A percentile compares a stretch with the other conserved stretches of the same genome.
Conservation (phyloP, 257 asterid genomes). For the Solanum etuberosum region DNA sequence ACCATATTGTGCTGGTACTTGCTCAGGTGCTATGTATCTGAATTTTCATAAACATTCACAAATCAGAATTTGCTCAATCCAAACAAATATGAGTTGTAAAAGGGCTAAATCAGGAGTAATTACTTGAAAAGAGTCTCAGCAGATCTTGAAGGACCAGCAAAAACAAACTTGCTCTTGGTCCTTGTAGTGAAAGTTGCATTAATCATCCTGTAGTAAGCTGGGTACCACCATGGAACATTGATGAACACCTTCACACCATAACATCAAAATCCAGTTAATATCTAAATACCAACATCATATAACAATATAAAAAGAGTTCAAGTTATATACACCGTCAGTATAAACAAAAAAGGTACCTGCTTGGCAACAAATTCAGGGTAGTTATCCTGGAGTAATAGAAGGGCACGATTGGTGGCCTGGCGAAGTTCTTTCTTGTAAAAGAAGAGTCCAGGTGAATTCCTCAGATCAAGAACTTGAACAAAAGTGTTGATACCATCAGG, state of each 20-base stretch:
- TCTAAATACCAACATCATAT: neutral
- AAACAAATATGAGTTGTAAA: neutral
- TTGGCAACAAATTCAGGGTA: constrained; percentile 95
- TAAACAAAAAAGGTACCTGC: constrained; percentile 40
- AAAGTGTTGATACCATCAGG: constrained; percentile 79
- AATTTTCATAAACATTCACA: neutral
- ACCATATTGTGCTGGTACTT: constrained; percentile 80
- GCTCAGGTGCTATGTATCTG: constrained; percentile 89
- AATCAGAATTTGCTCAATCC: neutral
- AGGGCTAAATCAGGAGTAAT: constrained; percentile 1
- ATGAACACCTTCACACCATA: constrained; percentile 50
- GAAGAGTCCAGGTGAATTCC: constrained; percentile 72
- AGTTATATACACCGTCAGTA: neutral
- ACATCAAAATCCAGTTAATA: neutral
- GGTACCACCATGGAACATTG: constrained; percentile 99
- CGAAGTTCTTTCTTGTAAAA: constrained; percentile 77
- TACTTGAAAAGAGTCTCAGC: constrained; percentile 87
- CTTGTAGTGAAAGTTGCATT: constrained; percentile 80
- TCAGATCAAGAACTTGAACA: constrained; percentile 79
- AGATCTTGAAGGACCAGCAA: constrained; percentile 81
- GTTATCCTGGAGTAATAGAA: constrained; percentile 82
- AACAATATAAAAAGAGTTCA: neutral
- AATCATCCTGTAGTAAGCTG: constrained; percentile 85
- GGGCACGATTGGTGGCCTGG: constrained; percentile 77
- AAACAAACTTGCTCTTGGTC: constrained; percentile 99